phyloP scores from a whole-genome alignment of 352 stramenopile genomes.

The Phytophthora pinifolia region DNA sequence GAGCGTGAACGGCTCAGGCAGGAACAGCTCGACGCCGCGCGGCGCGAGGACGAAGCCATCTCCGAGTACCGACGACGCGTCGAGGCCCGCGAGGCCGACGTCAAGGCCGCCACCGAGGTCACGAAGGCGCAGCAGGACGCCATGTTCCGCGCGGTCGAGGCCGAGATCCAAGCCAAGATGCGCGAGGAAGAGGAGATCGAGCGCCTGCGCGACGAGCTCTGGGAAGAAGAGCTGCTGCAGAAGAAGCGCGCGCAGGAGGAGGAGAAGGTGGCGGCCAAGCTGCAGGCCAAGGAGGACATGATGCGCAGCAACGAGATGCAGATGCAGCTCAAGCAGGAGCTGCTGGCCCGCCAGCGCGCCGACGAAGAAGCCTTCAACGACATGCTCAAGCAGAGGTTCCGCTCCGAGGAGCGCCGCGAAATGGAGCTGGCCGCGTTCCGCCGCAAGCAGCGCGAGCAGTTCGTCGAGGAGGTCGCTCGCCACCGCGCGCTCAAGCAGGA shows the following conservation, averaged over 20 bases:
- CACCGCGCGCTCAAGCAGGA: constrained; percentile 68
- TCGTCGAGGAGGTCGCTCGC: constrained; percentile 53
- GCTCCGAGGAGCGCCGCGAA: constrained; percentile 60
- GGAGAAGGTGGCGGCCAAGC: constrained; percentile 62
- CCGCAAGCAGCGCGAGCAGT: constrained; percentile 66
- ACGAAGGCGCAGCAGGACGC: constrained; percentile 72
- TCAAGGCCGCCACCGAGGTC: constrained; percentile 65
- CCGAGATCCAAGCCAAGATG: constrained; percentile 82
- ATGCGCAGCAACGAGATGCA: constrained; percentile 85
- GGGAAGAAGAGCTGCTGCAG: constrained; percentile 89
- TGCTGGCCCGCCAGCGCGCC: constrained; percentile 52
- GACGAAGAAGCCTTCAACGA: constrained; percentile 76
- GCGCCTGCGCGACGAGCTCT: constrained; percentile 87
- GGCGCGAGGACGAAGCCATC: constrained; percentile 50
- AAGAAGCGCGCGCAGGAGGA: constrained; percentile 77
- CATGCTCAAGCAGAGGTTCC: constrained; percentile 61
- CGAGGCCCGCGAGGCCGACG: constrained; percentile 40
- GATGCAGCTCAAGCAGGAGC: constrained; percentile 55
- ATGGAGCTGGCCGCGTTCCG: constrained; percentile 65
- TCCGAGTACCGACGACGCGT: constrained; percentile 50
- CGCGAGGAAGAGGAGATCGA: constrained; percentile 89
- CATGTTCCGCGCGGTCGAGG: constrained; percentile 76
- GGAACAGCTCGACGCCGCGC: constrained; percentile 30
- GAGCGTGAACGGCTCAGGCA: constrained; percentile 40
- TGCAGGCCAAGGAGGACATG: constrained; percentile 79